Conservation (phyloP, 139 green algal genomes). For the Micractinium sp. region DNA sequence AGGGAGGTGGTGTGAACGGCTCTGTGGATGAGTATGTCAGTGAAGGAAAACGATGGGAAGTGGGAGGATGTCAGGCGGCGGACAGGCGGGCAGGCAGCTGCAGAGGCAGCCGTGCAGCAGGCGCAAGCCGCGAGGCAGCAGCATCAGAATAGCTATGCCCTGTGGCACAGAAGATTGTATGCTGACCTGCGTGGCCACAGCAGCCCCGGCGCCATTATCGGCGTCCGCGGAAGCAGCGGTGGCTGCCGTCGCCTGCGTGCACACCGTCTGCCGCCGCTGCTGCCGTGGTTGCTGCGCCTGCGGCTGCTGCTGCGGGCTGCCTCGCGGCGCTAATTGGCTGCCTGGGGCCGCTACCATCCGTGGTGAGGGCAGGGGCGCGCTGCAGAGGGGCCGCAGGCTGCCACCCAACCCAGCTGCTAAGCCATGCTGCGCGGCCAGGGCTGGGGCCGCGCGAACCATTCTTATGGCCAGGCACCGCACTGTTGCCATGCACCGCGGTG, state of each 20-base stretch:
- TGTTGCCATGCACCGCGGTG: neutral
- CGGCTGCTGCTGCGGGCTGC: neutral
- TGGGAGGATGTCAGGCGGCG: neutral
- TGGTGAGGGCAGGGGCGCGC: neutral
- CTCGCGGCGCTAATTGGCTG: neutral
- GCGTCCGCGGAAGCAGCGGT: neutral
- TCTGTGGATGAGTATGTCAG: no score
- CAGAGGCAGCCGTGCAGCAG: neutral
- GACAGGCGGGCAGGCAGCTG: neutral
- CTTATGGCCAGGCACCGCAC: neutral
- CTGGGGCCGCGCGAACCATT: neutral
- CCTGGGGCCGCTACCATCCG: neutral
- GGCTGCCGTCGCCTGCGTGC: neutral
- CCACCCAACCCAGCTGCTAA: neutral
- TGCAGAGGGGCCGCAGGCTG: constrained; percentile 5
- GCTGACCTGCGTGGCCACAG: neutral
- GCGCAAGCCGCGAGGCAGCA: neutral
- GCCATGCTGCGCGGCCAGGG: neutral
- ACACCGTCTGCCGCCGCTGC: neutral
- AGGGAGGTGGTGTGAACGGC: no score
- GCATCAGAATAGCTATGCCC: neutral
- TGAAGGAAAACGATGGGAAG: no score
- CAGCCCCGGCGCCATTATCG: neutral
- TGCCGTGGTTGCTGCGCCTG: neutral
- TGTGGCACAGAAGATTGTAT: no score